Percentiles rank a stretch among this genome's conserved stretches.
phyloP scores from a whole-genome alignment of 345 rosid genomes.

The Anastatica hierochuntica region DNA sequence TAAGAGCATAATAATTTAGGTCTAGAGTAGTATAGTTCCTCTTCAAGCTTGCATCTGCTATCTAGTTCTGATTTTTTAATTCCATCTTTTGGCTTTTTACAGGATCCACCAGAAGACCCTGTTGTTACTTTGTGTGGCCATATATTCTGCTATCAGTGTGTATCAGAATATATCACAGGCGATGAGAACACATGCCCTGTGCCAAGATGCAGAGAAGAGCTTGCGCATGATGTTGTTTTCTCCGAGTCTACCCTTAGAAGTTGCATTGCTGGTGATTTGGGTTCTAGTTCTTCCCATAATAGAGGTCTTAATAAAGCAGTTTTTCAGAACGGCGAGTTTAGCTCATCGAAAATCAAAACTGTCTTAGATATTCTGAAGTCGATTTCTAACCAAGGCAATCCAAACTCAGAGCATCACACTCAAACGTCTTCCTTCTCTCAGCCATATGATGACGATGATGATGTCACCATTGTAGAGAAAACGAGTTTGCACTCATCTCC shows the following conservation, averaged over 20 bases:
- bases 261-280: constrained; percentile 34
- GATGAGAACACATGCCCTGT: constrained; percentile 84
- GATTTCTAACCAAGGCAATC: constrained; percentile 26
- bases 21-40: too few relatives aligned
- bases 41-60: too few relatives aligned
- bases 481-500: constrained; percentile 29
- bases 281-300: constrained; percentile 31
- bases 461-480: constrained; percentile 31
- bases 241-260: constrained; percentile 57
- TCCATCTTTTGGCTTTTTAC: constrained; percentile 23
- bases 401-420: constrained; percentile 28
- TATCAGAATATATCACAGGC: constrained; percentile 58
- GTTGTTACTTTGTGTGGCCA: constrained; percentile 87
- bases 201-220: constrained; percentile 54
- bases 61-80: not conserved
- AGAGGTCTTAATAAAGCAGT: constrained; percentile 31
- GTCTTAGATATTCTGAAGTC: constrained; percentile 62
- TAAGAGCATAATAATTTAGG: constrained; percentile 31
- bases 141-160: constrained; percentile 87
- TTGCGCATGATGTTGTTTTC: constrained; percentile 68
- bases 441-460: constrained; percentile 21
- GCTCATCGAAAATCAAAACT: constrained; percentile 73
- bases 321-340: constrained; percentile 35
- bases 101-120: constrained; percentile 95
- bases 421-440: constrained; percentile 27